phyloP scores from a whole-genome alignment of 148 eudicot genomes.

The Spergularia bocconei region DNA sequence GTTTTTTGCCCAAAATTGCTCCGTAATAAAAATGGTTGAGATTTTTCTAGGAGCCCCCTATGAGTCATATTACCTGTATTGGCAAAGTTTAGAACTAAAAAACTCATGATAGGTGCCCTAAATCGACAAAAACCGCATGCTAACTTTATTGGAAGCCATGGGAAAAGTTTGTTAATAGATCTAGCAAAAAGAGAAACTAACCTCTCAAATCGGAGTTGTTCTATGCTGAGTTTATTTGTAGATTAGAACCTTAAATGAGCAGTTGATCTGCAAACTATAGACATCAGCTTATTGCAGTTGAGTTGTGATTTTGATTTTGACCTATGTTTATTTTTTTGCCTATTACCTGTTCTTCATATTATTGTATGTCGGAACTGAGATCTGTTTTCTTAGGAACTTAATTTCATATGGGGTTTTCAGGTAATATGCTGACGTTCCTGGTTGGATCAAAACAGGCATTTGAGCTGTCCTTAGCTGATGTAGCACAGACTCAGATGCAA shows the following conservation, averaged over 20 bases:
- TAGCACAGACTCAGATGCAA: constrained; percentile 91
- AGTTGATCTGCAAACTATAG: not conserved
- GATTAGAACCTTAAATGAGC: too few relatives aligned
- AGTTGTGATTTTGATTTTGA: not conserved
- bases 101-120: too few relatives aligned
- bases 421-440: constrained; percentile 72
- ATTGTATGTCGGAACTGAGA: not conserved
- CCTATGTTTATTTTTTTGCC: not conserved
- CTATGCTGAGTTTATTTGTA: not conserved
- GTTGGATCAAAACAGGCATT: constrained; percentile 90
- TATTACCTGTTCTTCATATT: not conserved
- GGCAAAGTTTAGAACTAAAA: too few relatives aligned
- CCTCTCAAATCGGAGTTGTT: not conserved
- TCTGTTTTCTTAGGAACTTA: not conserved
- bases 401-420: constrained; percentile 31
- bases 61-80: too few relatives aligned
- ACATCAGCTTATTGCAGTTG: not conserved
- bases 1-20: too few relatives aligned
- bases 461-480: constrained; percentile 96
- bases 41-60: too few relatives aligned
- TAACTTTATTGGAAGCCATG: too few relatives aligned
- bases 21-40: too few relatives aligned
- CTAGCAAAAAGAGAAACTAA: too few relatives aligned
- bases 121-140: too few relatives aligned
- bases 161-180: too few relatives aligned